A percentile compares a stretch with the other conserved stretches of the same genome.
phyloP scores from a whole-genome alignment of 78 protist species.

The Acrasis kona region DNA sequence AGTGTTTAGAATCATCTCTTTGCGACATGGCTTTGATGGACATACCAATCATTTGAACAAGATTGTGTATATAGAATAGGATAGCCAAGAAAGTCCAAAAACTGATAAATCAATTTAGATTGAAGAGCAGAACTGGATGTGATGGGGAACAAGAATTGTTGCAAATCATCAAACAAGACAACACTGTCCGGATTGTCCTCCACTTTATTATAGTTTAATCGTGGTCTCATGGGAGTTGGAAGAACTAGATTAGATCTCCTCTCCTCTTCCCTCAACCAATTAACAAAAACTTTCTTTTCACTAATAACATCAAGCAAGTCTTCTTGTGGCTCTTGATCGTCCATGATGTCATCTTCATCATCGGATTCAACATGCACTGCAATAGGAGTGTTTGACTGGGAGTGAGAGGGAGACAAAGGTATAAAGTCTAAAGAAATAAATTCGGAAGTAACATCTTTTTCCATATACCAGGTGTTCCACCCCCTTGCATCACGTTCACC shows the following conservation, averaged over 20 bases:
- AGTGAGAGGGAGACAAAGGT: too few species aligned
- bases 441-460: neutral
- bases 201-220: neutral
- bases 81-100: neutral
- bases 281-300: neutral
- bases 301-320: neutral
- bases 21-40: too few species aligned
- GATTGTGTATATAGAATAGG: neutral
- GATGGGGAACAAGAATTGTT: neutral
- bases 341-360: neutral
- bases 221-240: neutral
- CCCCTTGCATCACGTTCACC: neutral
- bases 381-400: too few species aligned
- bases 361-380: neutral
- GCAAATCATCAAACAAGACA: neutral
- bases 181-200: neutral
- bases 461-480: neutral
- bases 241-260: neutral
- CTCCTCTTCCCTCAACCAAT: neutral
- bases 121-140: neutral
- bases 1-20: neutral
- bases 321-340: neutral
- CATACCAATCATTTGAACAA: neutral
- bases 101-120: neutral
- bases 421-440: too few species aligned